These are phyloP conservation scores for Alternaria triticina DNA, from an alignment of 2,329 filamentous ascomycete genomes.

Conservation along the genomic window DNA sequence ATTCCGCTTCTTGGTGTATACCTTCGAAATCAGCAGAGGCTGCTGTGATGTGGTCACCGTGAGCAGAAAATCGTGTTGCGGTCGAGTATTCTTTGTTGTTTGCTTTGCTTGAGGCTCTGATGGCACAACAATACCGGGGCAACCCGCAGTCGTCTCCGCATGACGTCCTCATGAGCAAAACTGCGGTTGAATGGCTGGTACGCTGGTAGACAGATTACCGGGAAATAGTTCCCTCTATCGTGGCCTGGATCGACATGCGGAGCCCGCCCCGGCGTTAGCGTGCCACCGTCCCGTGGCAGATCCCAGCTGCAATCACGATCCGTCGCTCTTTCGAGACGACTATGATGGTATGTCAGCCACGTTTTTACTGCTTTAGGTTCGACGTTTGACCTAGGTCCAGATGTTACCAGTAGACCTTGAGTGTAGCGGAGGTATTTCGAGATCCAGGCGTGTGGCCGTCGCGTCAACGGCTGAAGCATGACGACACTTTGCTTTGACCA, in stretches of 20 bases:
- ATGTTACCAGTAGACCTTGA: background rate
- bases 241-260: background rate
- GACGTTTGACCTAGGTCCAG: background rate
- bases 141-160: background rate
- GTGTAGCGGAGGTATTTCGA: background rate
- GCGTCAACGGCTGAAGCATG: constrained; percentile 3
- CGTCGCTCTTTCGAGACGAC: background rate
- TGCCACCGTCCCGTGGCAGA: background rate
- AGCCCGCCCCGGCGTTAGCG: background rate
- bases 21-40: background rate
- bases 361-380: background rate
- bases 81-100: background rate
- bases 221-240: background rate
- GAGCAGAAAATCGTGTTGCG: background rate
- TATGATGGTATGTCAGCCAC: background rate
- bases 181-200: background rate
- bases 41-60: background rate
- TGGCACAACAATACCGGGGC: background rate
- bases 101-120: background rate
- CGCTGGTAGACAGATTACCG: background rate
- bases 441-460: background rate
- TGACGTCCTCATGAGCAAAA: background rate
- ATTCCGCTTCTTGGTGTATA: background rate
- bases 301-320: background rate
- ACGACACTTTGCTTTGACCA: background rate